Conservation (phyloP, 2,329 filamentous ascomycete genomes). For the Pyricularia grisea region DNA sequence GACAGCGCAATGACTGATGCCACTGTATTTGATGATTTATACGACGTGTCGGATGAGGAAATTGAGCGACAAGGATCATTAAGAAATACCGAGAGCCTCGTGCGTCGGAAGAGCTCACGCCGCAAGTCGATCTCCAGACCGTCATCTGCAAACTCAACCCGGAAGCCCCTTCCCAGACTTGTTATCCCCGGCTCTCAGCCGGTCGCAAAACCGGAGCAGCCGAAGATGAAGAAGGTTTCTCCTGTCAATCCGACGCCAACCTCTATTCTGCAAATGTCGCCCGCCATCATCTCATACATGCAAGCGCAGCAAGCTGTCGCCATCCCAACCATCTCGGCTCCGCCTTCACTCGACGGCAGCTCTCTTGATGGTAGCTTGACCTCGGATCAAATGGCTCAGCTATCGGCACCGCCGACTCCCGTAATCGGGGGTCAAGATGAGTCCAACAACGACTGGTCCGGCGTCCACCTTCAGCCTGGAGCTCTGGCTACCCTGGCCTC, state of each 20-base stretch:
- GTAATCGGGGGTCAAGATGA: slow-evolving; percentile 51
- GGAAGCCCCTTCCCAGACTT: slow-evolving; percentile 35
- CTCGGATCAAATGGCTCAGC: slow-evolving; percentile 68
- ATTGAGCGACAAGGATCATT: slow-evolving; percentile 35
- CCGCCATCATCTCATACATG: slow-evolving; percentile 64
- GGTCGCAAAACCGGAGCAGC: slow-evolving; percentile 16
- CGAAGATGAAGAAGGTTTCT: slow-evolving; percentile 43
- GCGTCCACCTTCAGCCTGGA: slow-evolving; percentile 66
- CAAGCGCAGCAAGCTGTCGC: slow-evolving; percentile 50
- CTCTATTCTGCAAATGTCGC: slow-evolving; percentile 64
- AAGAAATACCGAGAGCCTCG: slow-evolving; percentile 22
- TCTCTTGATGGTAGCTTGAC: slow-evolving; percentile 77
- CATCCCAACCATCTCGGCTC: slow-evolving; percentile 66
- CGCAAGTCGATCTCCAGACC: slow-evolving; percentile 4
- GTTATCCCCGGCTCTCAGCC: slow-evolving; percentile 37
- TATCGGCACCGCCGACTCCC: slow-evolving; percentile 80
- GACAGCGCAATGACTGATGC: slow-evolving; percentile 53
- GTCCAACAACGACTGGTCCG: slow-evolving; percentile 57
- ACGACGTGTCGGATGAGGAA: slow-evolving; percentile 78
- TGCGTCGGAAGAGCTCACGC: slow-evolving; percentile 24
- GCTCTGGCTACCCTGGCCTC: slow-evolving; percentile 75
- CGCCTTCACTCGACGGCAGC: slow-evolving; percentile 66
- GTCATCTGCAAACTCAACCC: slow-evolving; percentile 19
- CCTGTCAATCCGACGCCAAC: slow-evolving; percentile 56
- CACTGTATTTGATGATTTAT: slow-evolving; percentile 78